Percentiles rank a stretch among this genome's conserved stretches.
These are phyloP conservation scores for Penicillium sp. DNA, from an alignment of 2,329 filamentous ascomycete species.

Conservation along the genomic window DNA sequence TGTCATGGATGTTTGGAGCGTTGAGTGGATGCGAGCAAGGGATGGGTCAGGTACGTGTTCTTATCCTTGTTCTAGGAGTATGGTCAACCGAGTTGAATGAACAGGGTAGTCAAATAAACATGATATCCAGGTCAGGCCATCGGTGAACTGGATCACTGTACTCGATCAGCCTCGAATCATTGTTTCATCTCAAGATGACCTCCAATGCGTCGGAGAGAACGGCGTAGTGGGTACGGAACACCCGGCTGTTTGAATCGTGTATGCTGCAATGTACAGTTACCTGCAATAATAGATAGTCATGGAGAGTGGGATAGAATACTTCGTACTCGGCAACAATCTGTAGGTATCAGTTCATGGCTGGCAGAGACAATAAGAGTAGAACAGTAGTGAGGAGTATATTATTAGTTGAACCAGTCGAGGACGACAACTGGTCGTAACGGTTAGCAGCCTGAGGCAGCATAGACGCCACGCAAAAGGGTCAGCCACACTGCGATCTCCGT, in stretches of 20 bases:
- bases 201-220: neutral
- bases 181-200: neutral
- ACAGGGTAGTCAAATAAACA: neutral
- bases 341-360: neutral
- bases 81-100: neutral
- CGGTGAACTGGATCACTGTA: neutral
- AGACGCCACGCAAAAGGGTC: slow-evolving; percentile 16
- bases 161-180: neutral
- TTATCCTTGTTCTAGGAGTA: slow-evolving; percentile 5
- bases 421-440: neutral
- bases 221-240: slow-evolving; percentile 14
- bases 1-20: slow-evolving; percentile 18
- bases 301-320: neutral
- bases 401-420: neutral
- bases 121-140: neutral
- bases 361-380: neutral
- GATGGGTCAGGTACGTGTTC: slow-evolving; percentile 35
- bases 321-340: neutral
- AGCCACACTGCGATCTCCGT: slow-evolving; percentile 21
- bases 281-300: neutral
- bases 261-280: neutral
- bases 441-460: slow-evolving; percentile 19
- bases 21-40: slow-evolving; percentile 29
- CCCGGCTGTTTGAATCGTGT: slow-evolving; percentile 2
- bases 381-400: neutral